Evolutionary conservation across 108 stramenopile genomes (phyloP), one percentile per base, ranked within the genome.

Genomic region (Aureococcus anophagefferens): DNA sequence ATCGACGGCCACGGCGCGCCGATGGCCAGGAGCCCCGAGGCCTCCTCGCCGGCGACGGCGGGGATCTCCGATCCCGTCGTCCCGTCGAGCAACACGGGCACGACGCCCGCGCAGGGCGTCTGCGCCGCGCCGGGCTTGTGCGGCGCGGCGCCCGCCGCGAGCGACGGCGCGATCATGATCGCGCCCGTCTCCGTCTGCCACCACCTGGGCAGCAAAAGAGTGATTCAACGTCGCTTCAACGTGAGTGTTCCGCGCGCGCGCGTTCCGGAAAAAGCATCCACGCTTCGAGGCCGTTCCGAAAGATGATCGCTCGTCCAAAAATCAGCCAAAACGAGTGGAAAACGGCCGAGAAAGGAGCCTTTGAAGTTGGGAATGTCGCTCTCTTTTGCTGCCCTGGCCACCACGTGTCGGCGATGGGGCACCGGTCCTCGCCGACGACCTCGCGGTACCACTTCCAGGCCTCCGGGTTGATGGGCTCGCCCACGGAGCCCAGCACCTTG

Each of bases 381-480:
- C n/a, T n/a, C n/a, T n/a, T n/a, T n/a, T n/a, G n/a, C n/a, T n/a
- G n/a, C n/a, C n/a, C n/a, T n/a, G n/a, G n/a, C n/a, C n/a, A n/a
- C 40, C 46, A 78, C 11, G 77, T 78, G 73, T 78, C 77, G 32
- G 66, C 73, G 37, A 79, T 64, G 29, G 71, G 66, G 70, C 78
- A 79, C 33, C 62, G 40, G 65, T 74, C 69, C 16, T 64, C 44
- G 34, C 78, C 78, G 0, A 79, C 74, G 17, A 72, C 62, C 46
- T 78, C 68, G 70, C 62, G 37, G 74, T 79, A 79, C 78, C 78
- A 79, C 18, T 37, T 30, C 78, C 78, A 79, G 9, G 78, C 78
- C 69, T 74, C 78, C 25, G 78, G 78, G 35, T 79, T 79, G 74
- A 79, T 79, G n/a, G 78, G 78, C 68, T 79, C 78, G 35, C 78